Conservation (phyloP, 1,284 basidiomycete genomes). For the Acaromyces ingoldii region DNA sequence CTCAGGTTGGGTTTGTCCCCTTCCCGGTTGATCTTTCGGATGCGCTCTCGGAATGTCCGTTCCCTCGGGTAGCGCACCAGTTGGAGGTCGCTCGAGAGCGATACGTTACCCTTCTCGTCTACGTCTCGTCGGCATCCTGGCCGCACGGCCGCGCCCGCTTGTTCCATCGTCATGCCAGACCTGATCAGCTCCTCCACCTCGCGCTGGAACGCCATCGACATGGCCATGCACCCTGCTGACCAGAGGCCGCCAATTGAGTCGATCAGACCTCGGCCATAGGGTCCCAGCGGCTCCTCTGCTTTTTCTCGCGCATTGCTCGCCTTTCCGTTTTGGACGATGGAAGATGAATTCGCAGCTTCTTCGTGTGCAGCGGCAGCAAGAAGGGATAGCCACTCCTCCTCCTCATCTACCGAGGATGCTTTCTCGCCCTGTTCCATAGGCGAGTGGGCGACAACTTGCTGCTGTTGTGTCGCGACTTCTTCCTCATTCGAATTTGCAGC, state of each 20-base stretch:
- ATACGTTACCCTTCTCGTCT: conserved; percentile 16
- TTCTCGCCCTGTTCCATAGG: not conserved
- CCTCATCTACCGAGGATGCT: conserved; percentile 9
- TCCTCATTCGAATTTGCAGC: not conserved
- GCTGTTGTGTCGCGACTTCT: too few species aligned
- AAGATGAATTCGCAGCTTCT: conserved; percentile 19
- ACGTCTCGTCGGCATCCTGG: conserved; percentile 9
- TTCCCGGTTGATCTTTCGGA: conserved; percentile 28
- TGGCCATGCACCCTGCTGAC: conserved; percentile 51
- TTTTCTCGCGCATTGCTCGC: not conserved
- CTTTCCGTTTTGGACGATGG: not conserved
- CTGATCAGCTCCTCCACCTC: conserved; percentile 24
- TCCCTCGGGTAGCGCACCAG: conserved; percentile 39
- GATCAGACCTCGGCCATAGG: conserved; percentile 52
- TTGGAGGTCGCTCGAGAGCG: conserved; percentile 29
- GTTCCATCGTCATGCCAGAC: conserved; percentile 27
- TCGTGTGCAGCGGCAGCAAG: conserved; percentile 25
- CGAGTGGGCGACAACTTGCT: too few species aligned
- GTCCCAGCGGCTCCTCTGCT: conserved; percentile 15
- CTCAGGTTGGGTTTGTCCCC: conserved; percentile 27
- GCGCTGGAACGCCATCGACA: conserved; percentile 20
- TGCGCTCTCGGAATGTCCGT: conserved; percentile 28
- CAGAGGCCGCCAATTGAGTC: conserved; percentile 53
- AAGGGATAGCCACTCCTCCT: conserved; percentile 9
- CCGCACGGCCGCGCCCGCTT: conserved; percentile 9